These are phyloP conservation scores for Castanea mollissima DNA, from an alignment of 306 rosid genomes.

Conservation along the genomic window DNA sequence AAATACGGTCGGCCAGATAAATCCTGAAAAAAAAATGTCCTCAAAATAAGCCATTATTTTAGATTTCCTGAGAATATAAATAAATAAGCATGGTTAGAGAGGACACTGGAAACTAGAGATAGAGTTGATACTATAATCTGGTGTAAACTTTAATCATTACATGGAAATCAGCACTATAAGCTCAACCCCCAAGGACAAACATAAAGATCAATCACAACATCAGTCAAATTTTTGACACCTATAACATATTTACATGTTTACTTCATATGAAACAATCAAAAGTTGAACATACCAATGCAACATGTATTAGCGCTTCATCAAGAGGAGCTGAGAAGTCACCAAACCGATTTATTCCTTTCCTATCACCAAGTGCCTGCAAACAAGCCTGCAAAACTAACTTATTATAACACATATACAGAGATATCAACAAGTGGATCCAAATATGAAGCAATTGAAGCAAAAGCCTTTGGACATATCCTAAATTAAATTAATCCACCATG, in stretches of 20 bases:
- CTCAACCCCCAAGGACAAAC: background rate
- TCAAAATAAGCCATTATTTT: background rate
- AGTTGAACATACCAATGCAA: constrained; percentile 66
- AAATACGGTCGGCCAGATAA: constrained; percentile 94
- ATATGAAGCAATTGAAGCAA: background rate
- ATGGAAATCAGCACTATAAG: background rate
- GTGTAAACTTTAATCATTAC: background rate
- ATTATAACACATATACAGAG: background rate
- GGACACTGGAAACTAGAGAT: constrained; percentile 6
- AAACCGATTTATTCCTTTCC: constrained; percentile 93
- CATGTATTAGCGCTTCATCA: constrained; percentile 89
- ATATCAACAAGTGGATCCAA: background rate
- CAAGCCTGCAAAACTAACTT: constrained; percentile 55
- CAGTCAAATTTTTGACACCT: background rate
- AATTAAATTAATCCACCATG: background rate
- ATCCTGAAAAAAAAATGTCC: constrained; percentile 56
- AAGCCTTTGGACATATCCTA: background rate
- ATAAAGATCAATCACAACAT: background rate
- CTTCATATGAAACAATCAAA: constrained; percentile 1
- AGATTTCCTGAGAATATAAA: background rate
- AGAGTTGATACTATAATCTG: constrained; percentile 7
- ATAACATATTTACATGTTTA: background rate
- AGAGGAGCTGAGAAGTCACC: constrained; percentile 98
- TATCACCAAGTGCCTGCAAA: constrained; percentile 89
- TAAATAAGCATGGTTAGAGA: constrained; percentile 2